These are phyloP conservation scores for Cercospora sp. DNA, from an alignment of 2,329 filamentous ascomycete genomes.

Conservation along the genomic window DNA sequence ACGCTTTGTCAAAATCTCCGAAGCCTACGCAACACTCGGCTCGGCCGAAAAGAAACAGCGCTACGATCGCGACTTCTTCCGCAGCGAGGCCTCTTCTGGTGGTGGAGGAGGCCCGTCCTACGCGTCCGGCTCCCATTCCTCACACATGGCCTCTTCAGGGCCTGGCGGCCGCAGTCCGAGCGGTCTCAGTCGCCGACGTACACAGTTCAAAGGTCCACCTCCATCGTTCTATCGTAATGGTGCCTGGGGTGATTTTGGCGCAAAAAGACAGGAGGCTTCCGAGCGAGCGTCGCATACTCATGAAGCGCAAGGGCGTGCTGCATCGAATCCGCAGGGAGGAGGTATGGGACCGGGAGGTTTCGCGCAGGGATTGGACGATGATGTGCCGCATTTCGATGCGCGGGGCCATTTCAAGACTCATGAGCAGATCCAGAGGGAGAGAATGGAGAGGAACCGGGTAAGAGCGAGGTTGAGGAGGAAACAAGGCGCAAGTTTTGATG, in stretches of 20 bases:
- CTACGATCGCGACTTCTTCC: slow-evolving; percentile 74
- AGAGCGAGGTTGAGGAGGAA: slow-evolving; percentile 25
- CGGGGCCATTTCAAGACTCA: slow-evolving; percentile 73
- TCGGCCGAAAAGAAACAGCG: slow-evolving; percentile 69
- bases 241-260: slow-evolving; percentile 68
- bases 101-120: slow-evolving; percentile 40
- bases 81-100: slow-evolving; percentile 32
- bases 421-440: slow-evolving; percentile 49
- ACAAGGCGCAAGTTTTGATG: slow-evolving; percentile 24
- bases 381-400: slow-evolving; percentile 77
- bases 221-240: slow-evolving; percentile 84
- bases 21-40: slow-evolving; percentile 39
- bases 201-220: slow-evolving; percentile 79
- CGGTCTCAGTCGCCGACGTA: slow-evolving; percentile 74
- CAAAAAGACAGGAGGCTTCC: slow-evolving; percentile 56
- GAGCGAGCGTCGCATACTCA: slow-evolving; percentile 34
- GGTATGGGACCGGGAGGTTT: slow-evolving; percentile 53
- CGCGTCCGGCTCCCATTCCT: slow-evolving; percentile 53
- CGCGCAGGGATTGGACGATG: slow-evolving; percentile 56
- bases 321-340: slow-evolving; percentile 21
- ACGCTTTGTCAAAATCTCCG: slow-evolving; percentile 58
- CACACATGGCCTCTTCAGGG: slow-evolving; percentile 52
- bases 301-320: slow-evolving; percentile 30
- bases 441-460: slow-evolving; percentile 19
- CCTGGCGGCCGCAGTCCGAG: slow-evolving; percentile 74